A percentile compares a stretch with the other conserved stretches of the same genome.
Evolutionary conservation across 805 yeast genomes (phyloP).

Genomic region (Yarrowia divulgata): DNA sequence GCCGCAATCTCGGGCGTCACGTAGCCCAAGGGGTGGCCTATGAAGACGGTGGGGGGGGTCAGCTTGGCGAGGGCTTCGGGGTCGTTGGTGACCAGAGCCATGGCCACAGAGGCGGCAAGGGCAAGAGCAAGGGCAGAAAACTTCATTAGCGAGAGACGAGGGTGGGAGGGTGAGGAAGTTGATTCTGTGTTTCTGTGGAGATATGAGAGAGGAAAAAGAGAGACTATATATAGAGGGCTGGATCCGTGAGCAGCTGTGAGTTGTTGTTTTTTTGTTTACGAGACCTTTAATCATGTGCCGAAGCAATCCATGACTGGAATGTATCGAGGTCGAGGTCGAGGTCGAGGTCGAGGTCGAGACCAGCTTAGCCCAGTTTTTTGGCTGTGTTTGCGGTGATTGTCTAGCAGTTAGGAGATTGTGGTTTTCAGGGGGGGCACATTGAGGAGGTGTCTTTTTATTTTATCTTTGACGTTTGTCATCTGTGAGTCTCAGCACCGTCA

Average conservation of each 20-base stretch:
- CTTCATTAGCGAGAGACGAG: slow-evolving; percentile 15
- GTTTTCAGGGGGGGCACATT: not conserved
- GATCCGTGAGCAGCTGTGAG: no score
- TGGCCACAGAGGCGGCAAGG: not conserved
- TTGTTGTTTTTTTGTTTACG: no score
- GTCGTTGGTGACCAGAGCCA: not conserved
- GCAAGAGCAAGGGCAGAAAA: not conserved
- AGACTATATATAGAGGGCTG: not conserved
- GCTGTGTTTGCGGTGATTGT: no score
- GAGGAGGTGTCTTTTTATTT: not conserved
- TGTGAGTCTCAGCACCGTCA: no score
- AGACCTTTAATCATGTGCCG: not conserved
- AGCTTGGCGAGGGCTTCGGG: not conserved
- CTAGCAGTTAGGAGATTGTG: no score
- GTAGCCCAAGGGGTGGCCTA: not conserved
- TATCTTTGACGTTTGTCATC: no score
- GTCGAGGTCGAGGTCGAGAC: no score
- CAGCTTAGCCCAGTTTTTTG: slow-evolving; percentile 6
- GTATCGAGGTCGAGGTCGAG: not conserved
- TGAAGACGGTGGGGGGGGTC: not conserved
- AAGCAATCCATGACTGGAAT: not conserved
- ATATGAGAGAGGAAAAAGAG: not conserved
- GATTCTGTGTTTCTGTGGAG: not conserved
- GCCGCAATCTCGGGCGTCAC: not conserved
- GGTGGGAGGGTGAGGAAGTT: not conserved